Base-by-base conservation (phyloP, 108 stramenopile genomes). In the Fragilaria radians region DNA sequence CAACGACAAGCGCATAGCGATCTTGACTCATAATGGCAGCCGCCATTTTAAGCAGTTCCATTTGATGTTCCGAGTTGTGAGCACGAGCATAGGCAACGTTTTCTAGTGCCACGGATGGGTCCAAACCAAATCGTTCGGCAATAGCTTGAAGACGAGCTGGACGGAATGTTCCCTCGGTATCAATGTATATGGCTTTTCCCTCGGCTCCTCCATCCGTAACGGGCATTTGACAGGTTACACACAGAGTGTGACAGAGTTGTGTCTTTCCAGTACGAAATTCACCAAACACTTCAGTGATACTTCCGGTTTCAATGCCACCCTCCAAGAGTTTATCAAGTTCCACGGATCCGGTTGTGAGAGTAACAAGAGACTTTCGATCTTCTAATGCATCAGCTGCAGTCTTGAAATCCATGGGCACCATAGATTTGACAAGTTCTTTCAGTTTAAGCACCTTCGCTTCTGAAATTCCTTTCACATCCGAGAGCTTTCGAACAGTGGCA, bases 181-280 rank as follows among this genome's bases (percentile, higher is more conserved):
- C 99, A 63, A 99, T 98, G 78, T 97, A 98, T 54, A 99, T 98
- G 32, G 97, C 99, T 81, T 96, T 91, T 24, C 97, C 99, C 77
- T 99, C 98, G 31, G 96, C 99, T 34, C 99, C 99, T 23, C 99
- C 99, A 27, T 96, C 88, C 17, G 87, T 90, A 57, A 98, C 69
- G 25, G 94, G 85, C 78, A 98, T 86, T 80, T 99, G 99, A 61
- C 97, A 97, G 25, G 96, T 98, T 42, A 99, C 96, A 62, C 99
- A 99, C 1, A 99, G 83, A 14, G 99, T 99, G 71, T 99, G 99
- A 67, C 99, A 99, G 32, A 99, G 85, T 74, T 98, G 98, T 5
- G 99, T 99, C 80, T 99, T 98, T 23, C 98, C 98, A 18, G 98
- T 99, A 36, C 88, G 79, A 54, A 92, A 92, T 66, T 95, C 93